Evolutionary conservation across 495 filamentous ascomycete species (phyloP).

Genomic region (Symbiotaphrina buchneri): DNA sequence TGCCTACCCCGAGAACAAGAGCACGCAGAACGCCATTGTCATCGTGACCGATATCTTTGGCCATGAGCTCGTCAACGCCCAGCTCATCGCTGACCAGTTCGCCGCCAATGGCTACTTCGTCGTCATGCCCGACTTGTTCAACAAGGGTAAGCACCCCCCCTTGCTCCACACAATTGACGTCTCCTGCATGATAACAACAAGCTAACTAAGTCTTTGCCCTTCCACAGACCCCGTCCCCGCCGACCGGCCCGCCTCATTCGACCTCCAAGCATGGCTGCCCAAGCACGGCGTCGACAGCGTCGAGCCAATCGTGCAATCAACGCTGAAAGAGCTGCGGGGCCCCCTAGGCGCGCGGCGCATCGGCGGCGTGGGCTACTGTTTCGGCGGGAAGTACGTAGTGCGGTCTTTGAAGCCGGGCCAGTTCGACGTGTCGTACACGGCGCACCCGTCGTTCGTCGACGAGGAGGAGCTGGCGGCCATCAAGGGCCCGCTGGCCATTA

Average conservation of each 20-base stretch:
- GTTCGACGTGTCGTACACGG: constrained; percentile 15
- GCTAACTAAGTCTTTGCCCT: too few relatives aligned
- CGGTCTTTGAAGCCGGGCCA: constrained; percentile 17
- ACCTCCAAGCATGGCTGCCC: constrained; percentile 35
- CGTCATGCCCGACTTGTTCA: constrained; percentile 56
- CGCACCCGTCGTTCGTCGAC: constrained; percentile 59
- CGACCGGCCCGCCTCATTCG: constrained; percentile 31
- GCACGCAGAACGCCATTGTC: constrained; percentile 18
- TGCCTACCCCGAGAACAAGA: constrained; percentile 15
- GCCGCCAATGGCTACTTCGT: constrained; percentile 64
- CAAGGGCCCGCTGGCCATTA: constrained; percentile 47
- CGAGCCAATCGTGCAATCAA: constrained; percentile 37
- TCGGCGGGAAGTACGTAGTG: constrained; percentile 37
- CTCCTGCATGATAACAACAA: too few relatives aligned
- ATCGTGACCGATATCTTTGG: constrained; percentile 16
- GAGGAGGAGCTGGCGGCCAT: constrained; percentile 55
- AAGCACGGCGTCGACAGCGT: constrained; percentile 32
- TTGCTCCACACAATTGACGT: too few relatives aligned
- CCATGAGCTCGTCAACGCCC: not conserved
- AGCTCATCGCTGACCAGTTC: constrained; percentile 46
- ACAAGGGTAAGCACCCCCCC: too few relatives aligned
- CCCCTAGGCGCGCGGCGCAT: constrained; percentile 39
- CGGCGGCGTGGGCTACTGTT: constrained; percentile 61
- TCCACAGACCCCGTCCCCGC: constrained; percentile 37
- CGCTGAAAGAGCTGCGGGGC: constrained; percentile 33